Conservation (phyloP, 2,329 filamentous ascomycete species). For the Aspergillus hiratsukae region DNA sequence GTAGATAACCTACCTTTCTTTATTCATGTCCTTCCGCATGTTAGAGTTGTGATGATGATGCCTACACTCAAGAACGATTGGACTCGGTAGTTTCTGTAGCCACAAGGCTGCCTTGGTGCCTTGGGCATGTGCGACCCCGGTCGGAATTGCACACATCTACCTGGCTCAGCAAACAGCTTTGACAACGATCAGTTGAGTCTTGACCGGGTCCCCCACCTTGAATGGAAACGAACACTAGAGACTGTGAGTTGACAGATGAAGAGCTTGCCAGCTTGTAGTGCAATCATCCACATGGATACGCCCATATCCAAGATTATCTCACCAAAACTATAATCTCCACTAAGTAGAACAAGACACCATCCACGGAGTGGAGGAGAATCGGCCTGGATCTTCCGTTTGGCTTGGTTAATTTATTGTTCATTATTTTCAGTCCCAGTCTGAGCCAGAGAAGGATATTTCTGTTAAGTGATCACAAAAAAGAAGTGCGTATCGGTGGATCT, state of each 20-base stretch:
- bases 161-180: background rate
- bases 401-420: slow-evolving; percentile 1
- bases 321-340: background rate
- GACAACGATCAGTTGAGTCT: background rate
- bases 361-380: background rate
- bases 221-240: background rate
- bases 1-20: background rate
- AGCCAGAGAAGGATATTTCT: slow-evolving; percentile 1
- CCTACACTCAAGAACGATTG: background rate
- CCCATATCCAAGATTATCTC: background rate
- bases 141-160: background rate
- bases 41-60: background rate
- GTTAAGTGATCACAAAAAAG: slow-evolving; percentile 2
- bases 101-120: background rate
- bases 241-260: background rate
- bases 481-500: slow-evolving; percentile 24
- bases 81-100: background rate
- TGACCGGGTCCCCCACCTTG: background rate
- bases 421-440: slow-evolving; percentile 1
- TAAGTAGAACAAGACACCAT: background rate
- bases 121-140: background rate
- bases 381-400: background rate
- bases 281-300: background rate
- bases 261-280: background rate
- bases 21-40: background rate